Conservation (phyloP, 805 yeast species). For the Zygoascus bituminiphila region DNA sequence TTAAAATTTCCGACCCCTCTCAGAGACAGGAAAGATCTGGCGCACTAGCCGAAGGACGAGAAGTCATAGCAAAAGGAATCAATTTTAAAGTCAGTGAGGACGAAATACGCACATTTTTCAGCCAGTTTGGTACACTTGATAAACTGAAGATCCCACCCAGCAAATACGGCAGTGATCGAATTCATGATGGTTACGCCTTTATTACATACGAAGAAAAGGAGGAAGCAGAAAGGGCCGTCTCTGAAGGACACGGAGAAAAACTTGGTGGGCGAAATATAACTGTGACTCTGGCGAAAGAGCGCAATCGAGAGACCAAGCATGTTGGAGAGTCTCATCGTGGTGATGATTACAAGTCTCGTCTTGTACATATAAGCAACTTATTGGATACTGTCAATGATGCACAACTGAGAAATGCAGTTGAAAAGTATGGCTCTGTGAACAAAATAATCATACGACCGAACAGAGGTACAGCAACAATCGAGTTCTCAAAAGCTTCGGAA, state of each 20-base stretch:
- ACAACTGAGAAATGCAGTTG: conserved; percentile 6
- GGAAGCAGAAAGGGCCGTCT: conserved; percentile 42
- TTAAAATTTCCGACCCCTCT: conserved; percentile 55
- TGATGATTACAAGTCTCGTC: background rate
- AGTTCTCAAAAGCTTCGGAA: conserved; percentile 9
- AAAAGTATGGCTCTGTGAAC: conserved; percentile 10
- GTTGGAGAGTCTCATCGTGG: background rate
- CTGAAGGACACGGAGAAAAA: conserved; percentile 29
- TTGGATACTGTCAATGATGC: conserved; percentile 13
- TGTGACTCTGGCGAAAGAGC: conserved; percentile 2
- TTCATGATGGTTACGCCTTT: conserved; percentile 61
- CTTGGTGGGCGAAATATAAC: conserved; percentile 43
- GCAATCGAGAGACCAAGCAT: background rate
- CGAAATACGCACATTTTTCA: conserved; percentile 11
- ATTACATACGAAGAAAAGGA: conserved; percentile 38
- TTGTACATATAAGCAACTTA: conserved; percentile 11
- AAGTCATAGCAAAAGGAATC: conserved; percentile 46
- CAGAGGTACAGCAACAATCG: conserved; percentile 11
- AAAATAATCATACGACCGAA: conserved; percentile 7
- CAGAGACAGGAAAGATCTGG: conserved; percentile 36
- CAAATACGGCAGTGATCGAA: conserved; percentile 25
- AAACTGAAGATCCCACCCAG: conserved; percentile 42
- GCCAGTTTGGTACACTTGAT: conserved; percentile 28
- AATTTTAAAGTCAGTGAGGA: conserved; percentile 38
- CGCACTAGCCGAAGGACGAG: conserved; percentile 46